phyloP scores from a whole-genome alignment of 768 basidiomycete genomes.

The Coprinopsis cinerea region DNA sequence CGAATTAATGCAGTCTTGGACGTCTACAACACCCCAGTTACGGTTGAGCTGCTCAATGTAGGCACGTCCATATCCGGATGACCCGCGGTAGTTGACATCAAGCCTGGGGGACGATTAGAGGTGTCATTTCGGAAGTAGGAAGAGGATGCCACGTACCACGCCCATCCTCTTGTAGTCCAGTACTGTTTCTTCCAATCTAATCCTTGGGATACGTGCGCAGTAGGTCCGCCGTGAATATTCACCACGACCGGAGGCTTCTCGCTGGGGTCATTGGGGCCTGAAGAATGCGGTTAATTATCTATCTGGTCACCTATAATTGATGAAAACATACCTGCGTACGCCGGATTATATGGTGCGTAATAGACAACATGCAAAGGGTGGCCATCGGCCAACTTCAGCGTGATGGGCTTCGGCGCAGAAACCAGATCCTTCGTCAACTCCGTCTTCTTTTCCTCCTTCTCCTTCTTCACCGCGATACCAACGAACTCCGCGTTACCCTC shows the following conservation, averaged over 20 bases:
- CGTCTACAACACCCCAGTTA: constrained; percentile 73
- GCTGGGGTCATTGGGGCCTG: too few species aligned
- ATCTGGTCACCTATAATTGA: too few species aligned
- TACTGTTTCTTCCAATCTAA: constrained; percentile 54
- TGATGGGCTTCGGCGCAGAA: constrained; percentile 44
- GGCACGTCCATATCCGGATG: constrained; percentile 63
- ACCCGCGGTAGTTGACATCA: constrained; percentile 76
- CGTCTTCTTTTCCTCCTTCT: neutral
- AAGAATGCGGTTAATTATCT: too few species aligned
- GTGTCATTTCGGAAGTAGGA: neutral
- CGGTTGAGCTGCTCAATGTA: constrained; percentile 59
- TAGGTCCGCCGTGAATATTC: constrained; percentile 70
- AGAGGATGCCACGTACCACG: constrained; percentile 42
- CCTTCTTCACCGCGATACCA: constrained; percentile 2
- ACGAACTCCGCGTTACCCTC: constrained; percentile 9
- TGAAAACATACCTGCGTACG: constrained; percentile 28
- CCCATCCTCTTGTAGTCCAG: constrained; percentile 67
- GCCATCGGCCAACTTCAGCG: constrained; percentile 29
- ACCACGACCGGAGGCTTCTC: constrained; percentile 69
- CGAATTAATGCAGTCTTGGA: constrained; percentile 59
- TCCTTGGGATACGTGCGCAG: constrained; percentile 37
- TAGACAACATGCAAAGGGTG: constrained; percentile 53
- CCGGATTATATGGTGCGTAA: constrained; percentile 62
- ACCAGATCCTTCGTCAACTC: constrained; percentile 25
- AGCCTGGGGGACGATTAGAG: constrained; percentile 34